Conservation (phyloP, 1,139 yeast genomes). For the Pichia sp. region DNA sequence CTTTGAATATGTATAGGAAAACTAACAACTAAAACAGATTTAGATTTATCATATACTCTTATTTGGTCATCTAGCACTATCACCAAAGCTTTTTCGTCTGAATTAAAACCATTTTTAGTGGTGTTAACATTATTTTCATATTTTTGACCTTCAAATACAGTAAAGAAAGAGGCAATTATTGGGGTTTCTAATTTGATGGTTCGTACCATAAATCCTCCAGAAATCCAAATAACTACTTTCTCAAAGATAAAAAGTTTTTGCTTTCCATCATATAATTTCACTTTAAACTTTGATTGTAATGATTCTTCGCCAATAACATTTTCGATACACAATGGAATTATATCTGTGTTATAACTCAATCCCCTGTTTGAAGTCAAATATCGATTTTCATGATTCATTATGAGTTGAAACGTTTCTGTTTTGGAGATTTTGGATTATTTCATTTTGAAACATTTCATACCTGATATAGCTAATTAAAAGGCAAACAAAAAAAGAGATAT, state of each 20-base stretch:
- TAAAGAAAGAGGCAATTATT: slow-evolving; percentile 32
- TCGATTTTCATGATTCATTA: too few species aligned
- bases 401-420: too few species aligned
- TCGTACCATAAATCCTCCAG: slow-evolving; percentile 44
- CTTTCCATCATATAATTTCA: slow-evolving; percentile 5
- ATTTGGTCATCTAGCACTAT: slow-evolving; percentile 47
- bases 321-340: neutral
- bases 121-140: slow-evolving; percentile 5
- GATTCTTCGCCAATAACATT: neutral
- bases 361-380: too few species aligned
- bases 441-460: too few species aligned
- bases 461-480: too few species aligned
- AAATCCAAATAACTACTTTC: slow-evolving; percentile 37
- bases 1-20: slow-evolving; percentile 56
- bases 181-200: slow-evolving; percentile 44
- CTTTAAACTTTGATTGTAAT: neutral
- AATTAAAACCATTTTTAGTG: slow-evolving; percentile 9
- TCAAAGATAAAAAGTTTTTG: slow-evolving; percentile 12
- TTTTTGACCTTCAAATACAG: slow-evolving; percentile 18
- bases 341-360: neutral
- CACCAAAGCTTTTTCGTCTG: slow-evolving; percentile 35
- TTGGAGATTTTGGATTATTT: too few species aligned
- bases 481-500: too few species aligned
- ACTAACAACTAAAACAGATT: slow-evolving; percentile 50
- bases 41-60: slow-evolving; percentile 52